Conservation (phyloP, 306 rosid genomes). For the Myrica gale region DNA sequence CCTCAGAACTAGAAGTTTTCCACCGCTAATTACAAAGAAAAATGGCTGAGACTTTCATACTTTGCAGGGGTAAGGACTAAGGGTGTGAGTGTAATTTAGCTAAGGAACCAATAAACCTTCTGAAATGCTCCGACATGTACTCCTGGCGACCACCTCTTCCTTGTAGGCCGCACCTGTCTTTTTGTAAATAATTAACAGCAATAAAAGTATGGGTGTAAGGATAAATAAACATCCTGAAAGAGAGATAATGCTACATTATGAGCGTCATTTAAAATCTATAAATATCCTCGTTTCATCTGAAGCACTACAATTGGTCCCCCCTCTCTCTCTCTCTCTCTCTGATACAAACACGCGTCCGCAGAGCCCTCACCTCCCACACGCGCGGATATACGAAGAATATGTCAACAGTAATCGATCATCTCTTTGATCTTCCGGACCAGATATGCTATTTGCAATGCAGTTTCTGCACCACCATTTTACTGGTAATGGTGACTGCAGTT, state of each 20-base stretch:
- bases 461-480: too few relatives aligned
- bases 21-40: conserved; percentile 25
- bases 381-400: conserved; percentile 27
- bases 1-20: conserved; percentile 44
- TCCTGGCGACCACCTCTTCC: conserved; percentile 10
- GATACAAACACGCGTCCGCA: too few relatives aligned
- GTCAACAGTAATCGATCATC: conserved; percentile 57
- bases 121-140: neutral
- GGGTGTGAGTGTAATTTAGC: conserved; percentile 36
- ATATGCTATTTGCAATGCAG: conserved; percentile 37
- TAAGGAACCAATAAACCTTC: conserved; percentile 12
- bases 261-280: conserved; percentile 44
- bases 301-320: conserved; percentile 18
- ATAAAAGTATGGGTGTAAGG: conserved; percentile 14
- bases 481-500: too few relatives aligned
- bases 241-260: conserved; percentile 36
- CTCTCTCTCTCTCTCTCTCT: conserved; percentile 27
- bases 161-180: conserved; percentile 24
- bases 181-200: conserved; percentile 36
- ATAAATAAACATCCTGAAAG: conserved; percentile 25
- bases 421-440: conserved; percentile 77
- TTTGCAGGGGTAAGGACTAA: conserved; percentile 16
- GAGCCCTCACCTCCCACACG: neutral
- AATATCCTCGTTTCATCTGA: conserved; percentile 26
- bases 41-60: conserved; percentile 18